Percentiles rank a stretch among this genome's conserved stretches.
phyloP scores from a whole-genome alignment of 164 flowering plant species.

The Warburgia ugandensis region DNA sequence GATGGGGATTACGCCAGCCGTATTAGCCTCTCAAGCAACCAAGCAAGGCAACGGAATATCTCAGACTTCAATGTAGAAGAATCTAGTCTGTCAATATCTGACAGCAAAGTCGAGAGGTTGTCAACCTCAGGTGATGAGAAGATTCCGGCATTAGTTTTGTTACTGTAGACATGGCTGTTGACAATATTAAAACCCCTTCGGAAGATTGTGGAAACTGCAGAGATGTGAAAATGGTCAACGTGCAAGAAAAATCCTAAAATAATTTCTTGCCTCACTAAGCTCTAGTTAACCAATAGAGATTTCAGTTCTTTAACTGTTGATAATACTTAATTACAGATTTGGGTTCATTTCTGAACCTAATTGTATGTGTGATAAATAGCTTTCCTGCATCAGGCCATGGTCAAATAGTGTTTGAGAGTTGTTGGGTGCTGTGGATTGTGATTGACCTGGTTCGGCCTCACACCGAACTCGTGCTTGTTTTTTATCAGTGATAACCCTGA shows the following conservation, averaged over 20 bases:
- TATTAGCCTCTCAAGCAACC: slow-evolving; percentile 13
- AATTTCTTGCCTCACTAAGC: slow-evolving; percentile 10
- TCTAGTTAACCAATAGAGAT: slow-evolving; percentile 6
- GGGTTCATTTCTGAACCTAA: slow-evolving; percentile 14
- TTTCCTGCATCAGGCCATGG: slow-evolving; percentile 10
- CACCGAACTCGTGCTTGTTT: slow-evolving; percentile 41
- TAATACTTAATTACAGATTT: slow-evolving; percentile 6
- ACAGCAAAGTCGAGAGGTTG: slow-evolving; percentile 34
- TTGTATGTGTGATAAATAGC: slow-evolving; percentile 29
- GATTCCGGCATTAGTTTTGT: slow-evolving; percentile 19
- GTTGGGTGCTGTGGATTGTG: slow-evolving; percentile 12
- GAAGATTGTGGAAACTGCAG: slow-evolving; percentile 15
- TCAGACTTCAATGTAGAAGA: slow-evolving; percentile 24
- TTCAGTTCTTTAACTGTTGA: slow-evolving; percentile 1
- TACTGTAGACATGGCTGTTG: slow-evolving; percentile 8
- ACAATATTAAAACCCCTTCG: slow-evolving; percentile 7
- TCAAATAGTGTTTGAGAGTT: slow-evolving; percentile 12
- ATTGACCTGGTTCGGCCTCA: slow-evolving; percentile 39
- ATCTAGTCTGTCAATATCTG: slow-evolving; percentile 31
- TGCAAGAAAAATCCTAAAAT: slow-evolving; percentile 12
- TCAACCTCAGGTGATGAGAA: slow-evolving; percentile 37
- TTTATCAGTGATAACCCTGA: slow-evolving; percentile 7
- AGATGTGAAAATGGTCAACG: slow-evolving; percentile 29
- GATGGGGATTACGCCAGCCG: slow-evolving; percentile 21
- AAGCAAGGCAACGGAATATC: not conserved